These are phyloP conservation scores for Aquilaria yunnanensis DNA, from an alignment of 345 rosid species.

Conservation along the genomic window DNA sequence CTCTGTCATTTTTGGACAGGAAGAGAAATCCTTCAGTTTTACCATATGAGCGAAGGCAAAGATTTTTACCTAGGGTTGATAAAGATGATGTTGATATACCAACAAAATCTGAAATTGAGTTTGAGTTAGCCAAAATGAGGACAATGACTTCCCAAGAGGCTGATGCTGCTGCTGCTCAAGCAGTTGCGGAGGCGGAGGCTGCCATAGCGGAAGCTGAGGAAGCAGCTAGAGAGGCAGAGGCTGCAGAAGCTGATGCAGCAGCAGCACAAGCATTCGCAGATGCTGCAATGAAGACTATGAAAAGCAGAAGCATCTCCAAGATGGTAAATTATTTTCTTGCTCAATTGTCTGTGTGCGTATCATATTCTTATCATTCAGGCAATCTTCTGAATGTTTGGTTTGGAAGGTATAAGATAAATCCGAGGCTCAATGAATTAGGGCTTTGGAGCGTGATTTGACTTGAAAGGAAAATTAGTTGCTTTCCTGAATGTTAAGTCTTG, in stretches of 20 bases:
- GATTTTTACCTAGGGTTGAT: constrained; percentile 43
- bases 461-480: neutral
- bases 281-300: constrained; percentile 69
- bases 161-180: constrained; percentile 76
- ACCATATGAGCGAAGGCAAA: constrained; percentile 36
- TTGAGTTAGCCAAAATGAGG: constrained; percentile 80
- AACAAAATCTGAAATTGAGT: constrained; percentile 68
- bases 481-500: neutral
- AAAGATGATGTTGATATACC: constrained; percentile 42
- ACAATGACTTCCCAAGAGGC: constrained; percentile 82
- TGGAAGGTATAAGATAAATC: neutral
- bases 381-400: neutral
- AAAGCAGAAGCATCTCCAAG: constrained; percentile 51
- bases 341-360: neutral
- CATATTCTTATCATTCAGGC: neutral
- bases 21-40: constrained; percentile 35
- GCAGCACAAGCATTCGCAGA: constrained; percentile 90
- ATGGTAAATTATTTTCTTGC: constrained; percentile 28
- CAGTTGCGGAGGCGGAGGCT: constrained; percentile 93
- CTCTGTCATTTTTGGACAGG: constrained; percentile 41
- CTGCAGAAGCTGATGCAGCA: constrained; percentile 92
- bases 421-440: neutral
- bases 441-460: neutral
- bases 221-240: constrained; percentile 95
- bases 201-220: constrained; percentile 90